phyloP scores from a whole-genome alignment of 805 yeast species.

The Metschnikowia aberdeeniae region DNA sequence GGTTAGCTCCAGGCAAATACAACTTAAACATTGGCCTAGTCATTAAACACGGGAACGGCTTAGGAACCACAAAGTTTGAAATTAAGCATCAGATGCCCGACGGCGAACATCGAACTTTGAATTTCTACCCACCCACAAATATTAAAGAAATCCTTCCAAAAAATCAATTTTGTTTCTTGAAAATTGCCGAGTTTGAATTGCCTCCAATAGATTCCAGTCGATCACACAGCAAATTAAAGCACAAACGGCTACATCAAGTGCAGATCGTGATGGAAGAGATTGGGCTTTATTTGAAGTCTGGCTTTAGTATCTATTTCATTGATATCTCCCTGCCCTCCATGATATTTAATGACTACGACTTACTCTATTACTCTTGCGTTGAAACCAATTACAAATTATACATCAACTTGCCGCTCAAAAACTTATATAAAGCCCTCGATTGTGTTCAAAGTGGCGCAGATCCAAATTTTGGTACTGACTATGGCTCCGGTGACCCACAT shows the following conservation, averaged over 20 bases:
- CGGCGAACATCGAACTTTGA: constrained; percentile 26
- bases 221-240: not conserved
- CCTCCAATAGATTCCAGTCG: constrained; percentile 12
- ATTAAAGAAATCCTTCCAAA: constrained; percentile 56
- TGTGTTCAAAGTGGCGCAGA: constrained; percentile 29
- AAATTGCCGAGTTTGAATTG: constrained; percentile 47
- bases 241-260: constrained; percentile 30
- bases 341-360: constrained; percentile 39
- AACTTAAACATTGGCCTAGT: constrained; percentile 50
- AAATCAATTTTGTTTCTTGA: constrained; percentile 45
- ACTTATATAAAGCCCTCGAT: constrained; percentile 44
- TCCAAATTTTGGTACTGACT: constrained; percentile 12
- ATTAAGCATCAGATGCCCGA: constrained; percentile 29
- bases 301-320: constrained; percentile 44
- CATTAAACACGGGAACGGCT: constrained; percentile 50
- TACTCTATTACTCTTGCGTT: constrained; percentile 38
- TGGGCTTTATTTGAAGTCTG: constrained; percentile 51
- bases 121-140: constrained; percentile 54
- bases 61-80: constrained; percentile 56
- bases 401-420: constrained; percentile 44
- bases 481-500: constrained; percentile 19
- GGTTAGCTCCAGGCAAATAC: constrained; percentile 48
- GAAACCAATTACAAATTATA: constrained; percentile 40
- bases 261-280: constrained; percentile 53
- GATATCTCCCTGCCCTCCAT: constrained; percentile 41